phyloP scores from a whole-genome alignment of 2,329 filamentous ascomycete genomes.

The Ophiosphaerella korrae region DNA sequence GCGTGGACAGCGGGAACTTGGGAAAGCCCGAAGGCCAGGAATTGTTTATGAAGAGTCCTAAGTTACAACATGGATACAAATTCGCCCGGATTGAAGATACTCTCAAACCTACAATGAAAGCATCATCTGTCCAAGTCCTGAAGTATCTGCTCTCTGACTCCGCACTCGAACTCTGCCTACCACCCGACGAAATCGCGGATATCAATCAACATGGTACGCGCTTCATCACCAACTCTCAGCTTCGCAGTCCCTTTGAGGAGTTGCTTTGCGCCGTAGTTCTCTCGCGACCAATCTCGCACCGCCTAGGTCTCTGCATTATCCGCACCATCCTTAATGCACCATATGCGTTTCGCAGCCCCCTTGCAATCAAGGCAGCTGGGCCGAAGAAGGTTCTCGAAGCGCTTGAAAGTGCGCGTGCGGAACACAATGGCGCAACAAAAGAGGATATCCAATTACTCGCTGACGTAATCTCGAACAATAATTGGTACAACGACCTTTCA shows the following conservation, averaged over 20 bases:
- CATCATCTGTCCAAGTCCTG: slow-evolving; percentile 31
- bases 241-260: slow-evolving; percentile 52
- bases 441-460: slow-evolving; percentile 45
- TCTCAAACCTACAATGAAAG: neutral
- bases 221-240: slow-evolving; percentile 38
- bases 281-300: slow-evolving; percentile 52
- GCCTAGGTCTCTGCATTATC: slow-evolving; percentile 51
- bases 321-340: slow-evolving; percentile 53
- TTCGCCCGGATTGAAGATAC: neutral
- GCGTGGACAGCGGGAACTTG: slow-evolving; percentile 9
- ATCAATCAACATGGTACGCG: slow-evolving; percentile 26
- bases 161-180: slow-evolving; percentile 37
- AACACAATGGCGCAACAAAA: slow-evolving; percentile 55
- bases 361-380: slow-evolving; percentile 44
- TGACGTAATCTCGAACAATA: slow-evolving; percentile 38
- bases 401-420: slow-evolving; percentile 50
- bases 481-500: slow-evolving; percentile 36
- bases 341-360: slow-evolving; percentile 45
- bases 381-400: slow-evolving; percentile 47
- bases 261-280: slow-evolving; percentile 52
- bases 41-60: neutral
- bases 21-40: neutral
- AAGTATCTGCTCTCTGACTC: slow-evolving; percentile 39
- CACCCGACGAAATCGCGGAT: slow-evolving; percentile 40
- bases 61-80: neutral